These are phyloP conservation scores for Quillaja saponaria DNA, from an alignment of 306 rosid species.

Conservation along the genomic window DNA sequence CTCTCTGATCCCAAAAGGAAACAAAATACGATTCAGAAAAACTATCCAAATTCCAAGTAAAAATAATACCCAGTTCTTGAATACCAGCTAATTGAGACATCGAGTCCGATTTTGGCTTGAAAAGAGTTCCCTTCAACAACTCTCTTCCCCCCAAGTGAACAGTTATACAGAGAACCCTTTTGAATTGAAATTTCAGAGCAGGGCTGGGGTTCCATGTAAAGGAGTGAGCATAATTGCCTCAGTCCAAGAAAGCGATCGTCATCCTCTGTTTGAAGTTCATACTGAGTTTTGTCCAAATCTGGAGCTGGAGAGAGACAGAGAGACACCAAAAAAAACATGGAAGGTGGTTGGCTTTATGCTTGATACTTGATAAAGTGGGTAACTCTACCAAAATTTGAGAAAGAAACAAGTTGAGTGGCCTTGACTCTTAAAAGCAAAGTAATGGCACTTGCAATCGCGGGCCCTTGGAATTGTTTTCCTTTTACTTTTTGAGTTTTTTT, in stretches of 20 bases:
- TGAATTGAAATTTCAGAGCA: conserved; percentile 17
- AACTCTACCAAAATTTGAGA: conserved; percentile 30
- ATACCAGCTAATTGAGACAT: conserved; percentile 15
- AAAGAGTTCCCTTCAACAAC: neutral
- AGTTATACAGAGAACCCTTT: too few species aligned
- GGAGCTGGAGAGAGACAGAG: neutral
- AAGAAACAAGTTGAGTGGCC: conserved; percentile 24
- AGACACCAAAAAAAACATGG: neutral
- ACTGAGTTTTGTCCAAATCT: neutral
- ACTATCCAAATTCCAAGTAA: neutral
- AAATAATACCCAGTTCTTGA: conserved; percentile 29
- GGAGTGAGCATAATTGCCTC: conserved; percentile 43
- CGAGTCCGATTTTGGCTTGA: conserved; percentile 11
- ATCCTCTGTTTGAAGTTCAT: neutral
- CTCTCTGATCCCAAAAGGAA: neutral
- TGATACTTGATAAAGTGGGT: neutral
- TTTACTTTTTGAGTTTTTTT: too few species aligned
- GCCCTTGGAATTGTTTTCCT: conserved; percentile 12
- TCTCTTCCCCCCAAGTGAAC: neutral
- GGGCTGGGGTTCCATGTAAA: too few species aligned
- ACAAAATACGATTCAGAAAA: neutral
- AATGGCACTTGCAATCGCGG: conserved; percentile 28
- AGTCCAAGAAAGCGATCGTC: neutral
- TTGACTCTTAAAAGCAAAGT: conserved; percentile 51
- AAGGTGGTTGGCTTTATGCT: conserved; percentile 27